Base-by-base conservation (phyloP, 1,284 basidiomycete genomes). In the Salmacisia buchloeana region DNA sequence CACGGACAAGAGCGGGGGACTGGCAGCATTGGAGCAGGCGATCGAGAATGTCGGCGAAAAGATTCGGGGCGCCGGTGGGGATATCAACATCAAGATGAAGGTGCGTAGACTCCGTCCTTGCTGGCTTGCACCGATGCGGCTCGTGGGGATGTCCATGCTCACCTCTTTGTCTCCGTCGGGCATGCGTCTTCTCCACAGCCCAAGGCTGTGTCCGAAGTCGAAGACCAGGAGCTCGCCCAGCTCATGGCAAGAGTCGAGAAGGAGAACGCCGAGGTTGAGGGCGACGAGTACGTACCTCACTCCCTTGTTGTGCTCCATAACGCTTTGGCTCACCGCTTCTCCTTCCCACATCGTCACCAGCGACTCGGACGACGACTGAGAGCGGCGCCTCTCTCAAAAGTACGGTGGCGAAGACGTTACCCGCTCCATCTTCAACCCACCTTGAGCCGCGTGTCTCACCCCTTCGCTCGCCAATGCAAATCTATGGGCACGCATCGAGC, bases 41-140 rank as follows among this genome's bases (percentile, higher is more conserved):
- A 91, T 98, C 67, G 91, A 93, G 76, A 85, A 87, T 21, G 97
- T 99, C 73, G 90, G 91, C 66, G 83, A 83, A 68, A 87, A 87
- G 31, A 96, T 99, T 68, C 88, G 90, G 77, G 91, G 92, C 38
- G 70, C 66, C 57, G 76, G 77, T 46, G 96, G 96, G 2, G 86
- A 86, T 59, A 84, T 97, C 67, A 85, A 90, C 31, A 88, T 99
- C 61, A 98, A 97, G 85, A 97, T 98, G 94, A 94, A 91, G 87
- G 92, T 90, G 68, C 63, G 83, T 79, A 38, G 36, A 38, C 36
- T 9, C 36, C 36, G 18, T 38, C 18, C 36, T 9, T 9, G 18
- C 36, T 9, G 36, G 25, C 23, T 23, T 23, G 45, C 15, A 29
- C 34, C 18, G n/a, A 52, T 29, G 46, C 27, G 46, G 46, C 46